Evolutionary conservation across 2,329 filamentous ascomycete species (phyloP).

Genomic region (Tolypocladium album): DNA sequence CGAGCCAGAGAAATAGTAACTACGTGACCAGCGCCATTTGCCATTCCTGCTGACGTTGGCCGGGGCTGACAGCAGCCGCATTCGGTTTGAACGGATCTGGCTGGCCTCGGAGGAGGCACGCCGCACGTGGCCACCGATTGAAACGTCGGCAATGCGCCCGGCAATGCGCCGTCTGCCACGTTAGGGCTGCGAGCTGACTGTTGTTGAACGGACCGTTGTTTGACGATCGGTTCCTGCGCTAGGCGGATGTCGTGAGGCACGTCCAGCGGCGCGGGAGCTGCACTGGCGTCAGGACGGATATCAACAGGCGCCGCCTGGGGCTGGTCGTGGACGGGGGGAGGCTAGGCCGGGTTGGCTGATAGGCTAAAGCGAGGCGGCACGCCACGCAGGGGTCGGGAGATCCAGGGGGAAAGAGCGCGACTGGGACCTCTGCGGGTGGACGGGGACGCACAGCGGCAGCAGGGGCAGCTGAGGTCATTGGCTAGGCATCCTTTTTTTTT

Average conservation of each 20-base stretch:
- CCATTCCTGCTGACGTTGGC: too few relatives aligned
- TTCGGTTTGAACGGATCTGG: too few relatives aligned
- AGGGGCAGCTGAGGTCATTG: neutral
- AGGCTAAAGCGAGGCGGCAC: neutral
- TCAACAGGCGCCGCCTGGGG: neutral
- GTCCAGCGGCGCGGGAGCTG: neutral
- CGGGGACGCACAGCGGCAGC: constrained; percentile 1
- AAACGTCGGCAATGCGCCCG: neutral
- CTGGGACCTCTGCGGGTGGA: neutral
- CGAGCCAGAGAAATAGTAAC: too few relatives aligned
- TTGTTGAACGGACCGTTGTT: too few relatives aligned
- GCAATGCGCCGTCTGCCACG: too few relatives aligned
- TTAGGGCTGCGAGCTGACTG: neutral
- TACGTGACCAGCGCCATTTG: too few relatives aligned
- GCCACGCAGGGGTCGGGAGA: neutral
- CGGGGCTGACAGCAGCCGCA: too few relatives aligned
- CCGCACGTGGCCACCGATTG: neutral
- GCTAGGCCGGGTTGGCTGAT: neutral
- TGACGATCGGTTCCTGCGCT: neutral
- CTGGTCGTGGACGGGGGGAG: neutral
- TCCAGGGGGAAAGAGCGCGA: neutral
- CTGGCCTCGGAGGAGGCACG: too few relatives aligned
- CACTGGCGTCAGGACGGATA: neutral
- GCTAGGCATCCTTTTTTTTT: neutral
- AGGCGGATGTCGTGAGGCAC: neutral